These are phyloP conservation scores for Lasiodiplodia hormozganensis DNA, from an alignment of 2,329 filamentous ascomycete genomes.

Conservation along the genomic window DNA sequence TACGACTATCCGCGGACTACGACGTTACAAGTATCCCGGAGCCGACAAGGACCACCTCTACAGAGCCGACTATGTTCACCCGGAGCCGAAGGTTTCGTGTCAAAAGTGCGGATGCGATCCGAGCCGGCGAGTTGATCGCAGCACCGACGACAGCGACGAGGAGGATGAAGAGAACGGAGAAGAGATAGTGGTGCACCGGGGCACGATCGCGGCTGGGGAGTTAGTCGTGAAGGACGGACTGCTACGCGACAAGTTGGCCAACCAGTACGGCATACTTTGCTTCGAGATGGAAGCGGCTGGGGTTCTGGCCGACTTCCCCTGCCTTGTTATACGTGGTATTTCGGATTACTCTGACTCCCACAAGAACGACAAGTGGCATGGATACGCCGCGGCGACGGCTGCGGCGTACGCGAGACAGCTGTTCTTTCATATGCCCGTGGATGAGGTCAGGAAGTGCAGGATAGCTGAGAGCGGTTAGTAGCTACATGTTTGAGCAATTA, in stretches of 20 bases:
- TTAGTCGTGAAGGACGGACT: neutral
- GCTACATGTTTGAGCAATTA: no score
- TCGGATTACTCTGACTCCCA: conserved; percentile 39
- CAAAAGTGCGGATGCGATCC: neutral
- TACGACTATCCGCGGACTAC: neutral
- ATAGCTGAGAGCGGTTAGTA: neutral
- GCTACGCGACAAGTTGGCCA: neutral
- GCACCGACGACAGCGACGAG: neutral
- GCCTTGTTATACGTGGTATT: conserved; percentile 38
- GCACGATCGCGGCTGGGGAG: neutral
- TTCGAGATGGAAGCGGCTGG: conserved; percentile 32
- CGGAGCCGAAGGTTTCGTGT: neutral
- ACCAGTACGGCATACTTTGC: conserved; percentile 29
- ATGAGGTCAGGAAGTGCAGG: neutral
- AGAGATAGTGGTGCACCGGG: neutral
- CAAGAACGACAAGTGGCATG: conserved; percentile 38
- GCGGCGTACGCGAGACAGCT: conserved; percentile 35
- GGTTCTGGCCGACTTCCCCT: conserved; percentile 36
- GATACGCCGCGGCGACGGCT: conserved; percentile 33
- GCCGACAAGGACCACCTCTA: conserved; percentile 13
- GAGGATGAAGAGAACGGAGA: neutral
- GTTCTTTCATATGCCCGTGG: conserved; percentile 26
- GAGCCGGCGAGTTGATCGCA: neutral
- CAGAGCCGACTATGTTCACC: neutral
- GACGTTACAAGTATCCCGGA: conserved; percentile 7